phyloP scores from a whole-genome alignment of 208 protist species.

The Leishmania guyanensis region DNA sequence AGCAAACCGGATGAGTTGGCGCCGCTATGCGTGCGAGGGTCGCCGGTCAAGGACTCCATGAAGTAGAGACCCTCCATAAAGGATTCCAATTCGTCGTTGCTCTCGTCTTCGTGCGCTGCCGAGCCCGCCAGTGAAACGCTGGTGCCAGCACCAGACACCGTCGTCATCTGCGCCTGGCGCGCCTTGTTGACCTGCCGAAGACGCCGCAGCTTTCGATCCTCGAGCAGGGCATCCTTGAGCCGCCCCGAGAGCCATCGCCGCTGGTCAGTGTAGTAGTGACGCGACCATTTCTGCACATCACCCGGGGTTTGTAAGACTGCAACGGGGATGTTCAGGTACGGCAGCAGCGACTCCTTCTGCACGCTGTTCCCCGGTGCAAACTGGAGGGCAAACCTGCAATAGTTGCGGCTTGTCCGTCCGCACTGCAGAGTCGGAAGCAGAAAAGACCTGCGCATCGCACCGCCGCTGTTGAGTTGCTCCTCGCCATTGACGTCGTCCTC shows the following conservation, averaged over 20 bases:
- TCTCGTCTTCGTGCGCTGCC: conserved; percentile 22
- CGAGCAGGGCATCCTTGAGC: conserved; percentile 45
- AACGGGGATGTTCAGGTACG: conserved; percentile 65
- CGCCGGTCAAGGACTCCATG: conserved; percentile 5
- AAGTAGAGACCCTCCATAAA: conserved; percentile 5
- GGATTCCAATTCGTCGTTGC: conserved; percentile 24
- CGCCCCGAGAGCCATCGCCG: conserved; percentile 62
- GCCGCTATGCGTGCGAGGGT: neutral
- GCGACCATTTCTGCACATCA: conserved; percentile 67
- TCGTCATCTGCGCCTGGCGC: conserved; percentile 1
- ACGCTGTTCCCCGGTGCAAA: conserved; percentile 64
- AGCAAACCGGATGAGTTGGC: neutral
- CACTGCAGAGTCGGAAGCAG: conserved; percentile 51
- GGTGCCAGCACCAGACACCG: neutral
- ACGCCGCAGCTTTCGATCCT: conserved; percentile 45
- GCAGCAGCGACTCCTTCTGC: conserved; percentile 53
- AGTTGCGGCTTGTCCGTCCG: conserved; percentile 29
- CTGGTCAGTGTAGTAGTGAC: conserved; percentile 63
- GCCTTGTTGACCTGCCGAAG: conserved; percentile 8
- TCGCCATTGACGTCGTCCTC: conserved; percentile 4
- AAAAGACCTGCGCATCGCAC: conserved; percentile 3
- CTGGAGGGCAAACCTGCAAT: conserved; percentile 64
- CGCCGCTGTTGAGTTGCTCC: neutral
- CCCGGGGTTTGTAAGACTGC: conserved; percentile 54
- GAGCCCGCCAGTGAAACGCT: neutral